phyloP scores from a whole-genome alignment of 202 grass and related monocot genomes.

The Elaeis oleifera region DNA sequence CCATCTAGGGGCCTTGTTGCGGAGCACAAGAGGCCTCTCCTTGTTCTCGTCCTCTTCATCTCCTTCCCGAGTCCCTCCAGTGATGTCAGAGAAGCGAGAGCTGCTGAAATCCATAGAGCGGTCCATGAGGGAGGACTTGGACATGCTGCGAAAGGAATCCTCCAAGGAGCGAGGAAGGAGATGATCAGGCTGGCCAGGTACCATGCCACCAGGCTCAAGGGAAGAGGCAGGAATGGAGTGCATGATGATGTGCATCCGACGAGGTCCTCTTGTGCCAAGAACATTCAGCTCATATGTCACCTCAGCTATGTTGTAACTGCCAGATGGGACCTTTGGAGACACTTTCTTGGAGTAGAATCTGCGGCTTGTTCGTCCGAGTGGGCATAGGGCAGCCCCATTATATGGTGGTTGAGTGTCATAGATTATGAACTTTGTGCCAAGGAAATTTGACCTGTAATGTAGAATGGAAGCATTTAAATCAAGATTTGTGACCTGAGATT shows the following conservation, averaged over 20 bases:
- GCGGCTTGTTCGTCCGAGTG: slow-evolving; percentile 13
- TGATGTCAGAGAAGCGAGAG: slow-evolving; percentile 11
- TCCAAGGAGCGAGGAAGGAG: slow-evolving; percentile 7
- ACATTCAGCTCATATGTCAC: slow-evolving; percentile 14
- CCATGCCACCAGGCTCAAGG: slow-evolving; percentile 7
- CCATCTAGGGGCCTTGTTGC: slow-evolving; percentile 74
- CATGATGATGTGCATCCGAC: slow-evolving; percentile 11
- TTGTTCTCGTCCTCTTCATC: slow-evolving; percentile 25
- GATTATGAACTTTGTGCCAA: slow-evolving; percentile 13
- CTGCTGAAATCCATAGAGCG: slow-evolving; percentile 15
- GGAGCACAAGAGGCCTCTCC: slow-evolving; percentile 59
- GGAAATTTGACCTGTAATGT: slow-evolving; percentile 27
- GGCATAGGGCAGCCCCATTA: slow-evolving; percentile 6
- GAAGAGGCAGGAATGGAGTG: slow-evolving; percentile 14
- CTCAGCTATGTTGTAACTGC: slow-evolving; percentile 13
- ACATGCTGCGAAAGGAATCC: slow-evolving; percentile 18
- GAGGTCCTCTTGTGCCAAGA: slow-evolving; percentile 10
- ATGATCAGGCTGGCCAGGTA: slow-evolving; percentile 1
- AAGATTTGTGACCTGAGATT: no score
- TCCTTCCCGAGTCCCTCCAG: slow-evolving; percentile 9
- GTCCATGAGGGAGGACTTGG: slow-evolving; percentile 5
- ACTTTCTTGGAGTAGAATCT: slow-evolving; percentile 18
- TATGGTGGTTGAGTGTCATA: slow-evolving; percentile 4
- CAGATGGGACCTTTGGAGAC: slow-evolving; percentile 10
- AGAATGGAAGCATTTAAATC: slow-evolving; percentile 13